Evolutionary conservation across 2,329 filamentous ascomycete species (phyloP), one percentile per base, ranked within the genome.

Genomic region (Colletotrichum sp.): DNA sequence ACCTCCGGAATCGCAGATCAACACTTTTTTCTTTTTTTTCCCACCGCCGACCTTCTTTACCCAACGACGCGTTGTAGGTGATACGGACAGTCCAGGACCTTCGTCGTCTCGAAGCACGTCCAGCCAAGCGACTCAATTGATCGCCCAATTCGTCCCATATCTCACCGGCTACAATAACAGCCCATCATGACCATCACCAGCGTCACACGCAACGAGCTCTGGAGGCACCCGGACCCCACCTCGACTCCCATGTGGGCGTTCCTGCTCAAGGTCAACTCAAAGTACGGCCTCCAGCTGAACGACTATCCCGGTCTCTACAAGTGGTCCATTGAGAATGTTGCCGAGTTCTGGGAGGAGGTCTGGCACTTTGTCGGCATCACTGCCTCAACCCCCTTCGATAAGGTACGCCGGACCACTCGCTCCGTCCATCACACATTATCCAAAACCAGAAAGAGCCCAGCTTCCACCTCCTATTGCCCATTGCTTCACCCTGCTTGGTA

Each of bases 311-410:
- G 92, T n/a, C 90, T 99, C 10, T 94, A 96, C 86, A 86, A 90
- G 82, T 99, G 96, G 96, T 98, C 95, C 78, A 90, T 97, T 78
- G 90, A 93, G 9, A 89, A 96, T 79, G 89, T 95, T 9, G 89
- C 92, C 28, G 86, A 89, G 2, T 98, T 98, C 83, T 99, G 96
- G 96, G 92, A 90, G 66, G 93, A 96, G 71, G 90, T 95, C 12
- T 98, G 96, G 96, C 88, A 94, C 57, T 96, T 94, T 84, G 94
- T 94, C 4, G 94, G 94, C 59, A 90, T 99, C 79, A 92, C 89
- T 78, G 92, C 94, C 7, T 94, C 94, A 28, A 88, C 87, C 80
- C 84, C 87, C 9, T 96, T 91, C 82, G 86, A 89, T 30, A 83
- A 90, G 85, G 93, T 94, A 75, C 74, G 64, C 74, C 65, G 65